Conservation (phyloP, 2,329 filamentous ascomycete genomes). For the Amesomyces nigricolor region DNA sequence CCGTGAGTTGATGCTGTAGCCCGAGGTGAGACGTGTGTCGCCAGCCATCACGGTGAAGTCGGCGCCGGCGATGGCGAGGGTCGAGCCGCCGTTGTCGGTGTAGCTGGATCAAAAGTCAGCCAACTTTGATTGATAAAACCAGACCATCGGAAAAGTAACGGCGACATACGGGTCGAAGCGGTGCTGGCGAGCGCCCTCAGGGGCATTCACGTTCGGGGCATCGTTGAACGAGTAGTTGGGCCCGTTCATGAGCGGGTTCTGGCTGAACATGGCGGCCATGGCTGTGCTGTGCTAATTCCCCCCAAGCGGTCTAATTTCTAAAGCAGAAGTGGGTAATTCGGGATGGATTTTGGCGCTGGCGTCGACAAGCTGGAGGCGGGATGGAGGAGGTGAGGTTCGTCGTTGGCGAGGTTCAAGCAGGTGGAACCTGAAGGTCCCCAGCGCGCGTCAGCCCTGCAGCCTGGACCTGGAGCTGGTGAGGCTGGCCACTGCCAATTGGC, state of each 20-base stretch:
- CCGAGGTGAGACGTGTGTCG: conserved; percentile 90
- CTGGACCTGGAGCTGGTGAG: conserved; percentile 33
- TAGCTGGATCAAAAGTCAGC: conserved; percentile 53
- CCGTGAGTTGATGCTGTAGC: conserved; percentile 98
- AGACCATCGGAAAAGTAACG: not conserved
- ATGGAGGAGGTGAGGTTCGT: not conserved
- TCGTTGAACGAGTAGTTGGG: conserved; percentile 65
- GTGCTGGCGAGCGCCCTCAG: conserved; percentile 60
- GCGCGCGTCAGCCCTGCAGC: conserved; percentile 42
- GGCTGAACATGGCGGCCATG: conserved; percentile 62
- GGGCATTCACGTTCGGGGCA: conserved; percentile 47
- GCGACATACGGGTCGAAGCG: conserved; percentile 80
- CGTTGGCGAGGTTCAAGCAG: conserved; percentile 6
- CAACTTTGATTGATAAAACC: not conserved
- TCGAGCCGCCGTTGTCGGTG: conserved; percentile 96
- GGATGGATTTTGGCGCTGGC: not conserved
- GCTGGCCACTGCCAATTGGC: not conserved
- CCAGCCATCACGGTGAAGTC: conserved; percentile 96
- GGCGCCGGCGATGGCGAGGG: conserved; percentile 85
- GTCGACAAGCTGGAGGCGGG: not conserved
- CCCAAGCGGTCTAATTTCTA: not conserved
- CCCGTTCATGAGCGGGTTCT: conserved; percentile 63
- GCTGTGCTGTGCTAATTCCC: conserved; percentile 12
- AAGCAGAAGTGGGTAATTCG: not conserved
- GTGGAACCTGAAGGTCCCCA: not conserved